phyloP scores from a whole-genome alignment of 139 green algal species.

The Volvox africanus region DNA sequence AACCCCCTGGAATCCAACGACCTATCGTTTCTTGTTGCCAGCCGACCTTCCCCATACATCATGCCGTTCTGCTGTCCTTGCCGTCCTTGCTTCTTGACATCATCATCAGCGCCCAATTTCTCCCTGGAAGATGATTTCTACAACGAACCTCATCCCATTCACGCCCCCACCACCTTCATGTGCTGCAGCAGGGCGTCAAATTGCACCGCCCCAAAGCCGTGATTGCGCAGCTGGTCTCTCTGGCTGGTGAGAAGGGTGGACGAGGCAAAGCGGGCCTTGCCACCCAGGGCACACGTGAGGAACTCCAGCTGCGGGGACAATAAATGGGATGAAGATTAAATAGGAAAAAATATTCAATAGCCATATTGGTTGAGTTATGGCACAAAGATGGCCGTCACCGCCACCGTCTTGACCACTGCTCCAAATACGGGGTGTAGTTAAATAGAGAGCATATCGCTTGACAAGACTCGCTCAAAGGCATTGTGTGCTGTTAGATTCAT shows the following conservation, averaged over 20 bases:
- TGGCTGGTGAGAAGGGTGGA: conserved; percentile 37
- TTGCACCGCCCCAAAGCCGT: conserved; percentile 33
- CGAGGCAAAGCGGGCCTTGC: conserved; percentile 47
- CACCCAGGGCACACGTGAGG: conserved; percentile 41
- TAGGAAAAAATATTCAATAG: not conserved
- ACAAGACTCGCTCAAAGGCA: too few relatives aligned
- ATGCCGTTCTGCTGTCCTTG: not conserved
- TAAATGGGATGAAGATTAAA: not conserved
- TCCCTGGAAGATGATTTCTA: not conserved
- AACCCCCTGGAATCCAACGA: too few relatives aligned
- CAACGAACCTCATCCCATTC: not conserved
- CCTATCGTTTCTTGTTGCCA: not conserved
- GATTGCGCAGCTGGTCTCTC: conserved; percentile 34
- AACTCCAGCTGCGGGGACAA: conserved; percentile 35
- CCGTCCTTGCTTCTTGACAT: not conserved
- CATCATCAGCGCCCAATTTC: not conserved
- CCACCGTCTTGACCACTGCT: too few relatives aligned
- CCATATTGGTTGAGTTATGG: too few relatives aligned
- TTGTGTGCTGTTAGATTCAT: too few relatives aligned
- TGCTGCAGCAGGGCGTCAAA: conserved; percentile 43
- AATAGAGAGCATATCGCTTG: too few relatives aligned
- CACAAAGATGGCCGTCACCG: too few relatives aligned
- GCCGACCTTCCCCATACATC: not conserved
- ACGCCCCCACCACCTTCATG: conserved; percentile 31
- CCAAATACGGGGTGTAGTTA: too few relatives aligned